Percentiles rank a stretch among this genome's conserved stretches.
These are phyloP conservation scores for Pestalotiopsis sp. DNA, from an alignment of 2,329 filamentous ascomycete genomes.

Conservation along the genomic window DNA sequence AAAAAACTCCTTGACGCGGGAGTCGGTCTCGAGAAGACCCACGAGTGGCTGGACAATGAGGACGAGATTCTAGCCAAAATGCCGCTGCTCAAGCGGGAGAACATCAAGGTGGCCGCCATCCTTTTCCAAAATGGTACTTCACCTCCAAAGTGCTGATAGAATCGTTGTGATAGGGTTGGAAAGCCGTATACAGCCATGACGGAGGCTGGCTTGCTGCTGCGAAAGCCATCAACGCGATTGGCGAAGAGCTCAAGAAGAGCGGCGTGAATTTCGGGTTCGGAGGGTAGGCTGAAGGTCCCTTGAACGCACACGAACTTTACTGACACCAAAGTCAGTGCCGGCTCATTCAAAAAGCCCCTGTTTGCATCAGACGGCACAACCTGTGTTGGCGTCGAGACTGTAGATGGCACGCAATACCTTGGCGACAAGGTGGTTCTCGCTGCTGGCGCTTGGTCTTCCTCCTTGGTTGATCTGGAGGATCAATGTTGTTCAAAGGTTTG, in stretches of 20 bases:
- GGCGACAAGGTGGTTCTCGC: constrained; percentile 45
- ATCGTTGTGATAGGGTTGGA: constrained; percentile 38
- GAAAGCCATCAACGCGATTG: constrained; percentile 47
- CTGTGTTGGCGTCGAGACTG: constrained; percentile 41
- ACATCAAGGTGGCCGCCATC: constrained; percentile 34
- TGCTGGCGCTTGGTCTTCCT: constrained; percentile 37
- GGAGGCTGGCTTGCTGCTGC: constrained; percentile 48
- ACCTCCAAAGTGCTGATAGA: neutral
- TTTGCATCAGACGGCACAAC: constrained; percentile 33
- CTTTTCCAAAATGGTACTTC: neutral
- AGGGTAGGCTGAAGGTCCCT: constrained; percentile 19
- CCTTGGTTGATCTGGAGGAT: constrained; percentile 35
- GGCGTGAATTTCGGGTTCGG: constrained; percentile 44
- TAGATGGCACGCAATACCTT: constrained; percentile 39
- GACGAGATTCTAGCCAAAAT: constrained; percentile 42
- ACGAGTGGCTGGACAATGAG: constrained; percentile 42
- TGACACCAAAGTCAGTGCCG: constrained; percentile 29
- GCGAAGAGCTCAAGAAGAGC: constrained; percentile 33
- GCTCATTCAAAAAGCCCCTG: constrained; percentile 42
- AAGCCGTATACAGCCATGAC: constrained; percentile 41
- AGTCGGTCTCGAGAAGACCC: constrained; percentile 35
- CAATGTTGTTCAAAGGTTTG: constrained; percentile 36
- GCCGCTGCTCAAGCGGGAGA: constrained; percentile 37
- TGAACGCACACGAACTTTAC: too few relatives aligned
- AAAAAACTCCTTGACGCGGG: constrained; percentile 31